These are phyloP conservation scores for Oidiodendron maius DNA, from an alignment of 495 filamentous ascomycete genomes.

Conservation along the genomic window DNA sequence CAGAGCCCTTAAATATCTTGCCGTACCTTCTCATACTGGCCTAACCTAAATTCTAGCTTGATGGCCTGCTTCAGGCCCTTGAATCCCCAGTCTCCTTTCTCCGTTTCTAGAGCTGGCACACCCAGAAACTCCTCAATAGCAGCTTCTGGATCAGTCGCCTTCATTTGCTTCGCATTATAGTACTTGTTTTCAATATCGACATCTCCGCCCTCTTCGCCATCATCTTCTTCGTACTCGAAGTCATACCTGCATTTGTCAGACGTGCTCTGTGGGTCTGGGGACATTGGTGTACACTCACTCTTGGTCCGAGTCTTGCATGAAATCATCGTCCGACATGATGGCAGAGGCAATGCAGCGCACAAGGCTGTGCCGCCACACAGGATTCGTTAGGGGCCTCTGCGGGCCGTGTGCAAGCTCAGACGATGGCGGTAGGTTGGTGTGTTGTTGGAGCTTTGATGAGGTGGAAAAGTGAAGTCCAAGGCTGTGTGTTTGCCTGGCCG, in stretches of 20 bases:
- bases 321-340: slow-evolving; percentile 84
- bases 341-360: background rate
- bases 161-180: slow-evolving; percentile 98
- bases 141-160: slow-evolving; percentile 76
- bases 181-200: slow-evolving; percentile 99
- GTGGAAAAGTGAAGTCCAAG: slow-evolving; percentile 8
- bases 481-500: slow-evolving; percentile 22
- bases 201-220: slow-evolving; percentile 81
- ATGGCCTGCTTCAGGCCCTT: slow-evolving; percentile 97
- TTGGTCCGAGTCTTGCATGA: slow-evolving; percentile 97
- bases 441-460: background rate
- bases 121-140: slow-evolving; percentile 89
- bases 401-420: no score
- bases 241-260: slow-evolving; percentile 60
- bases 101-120: slow-evolving; percentile 70
- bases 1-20: background rate
- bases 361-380: no score
- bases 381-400: no score
- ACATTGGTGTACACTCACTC: slow-evolving; percentile 52
- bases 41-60: slow-evolving; percentile 89
- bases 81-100: slow-evolving; percentile 96
- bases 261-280: background rate
- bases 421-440: no score
- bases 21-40: slow-evolving; percentile 72
- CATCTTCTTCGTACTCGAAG: slow-evolving; percentile 91